A percentile compares a stretch with the other conserved stretches of the same genome.
These are phyloP conservation scores for Torulaspora indica DNA, from an alignment of 805 yeast genomes.

Conservation along the genomic window DNA sequence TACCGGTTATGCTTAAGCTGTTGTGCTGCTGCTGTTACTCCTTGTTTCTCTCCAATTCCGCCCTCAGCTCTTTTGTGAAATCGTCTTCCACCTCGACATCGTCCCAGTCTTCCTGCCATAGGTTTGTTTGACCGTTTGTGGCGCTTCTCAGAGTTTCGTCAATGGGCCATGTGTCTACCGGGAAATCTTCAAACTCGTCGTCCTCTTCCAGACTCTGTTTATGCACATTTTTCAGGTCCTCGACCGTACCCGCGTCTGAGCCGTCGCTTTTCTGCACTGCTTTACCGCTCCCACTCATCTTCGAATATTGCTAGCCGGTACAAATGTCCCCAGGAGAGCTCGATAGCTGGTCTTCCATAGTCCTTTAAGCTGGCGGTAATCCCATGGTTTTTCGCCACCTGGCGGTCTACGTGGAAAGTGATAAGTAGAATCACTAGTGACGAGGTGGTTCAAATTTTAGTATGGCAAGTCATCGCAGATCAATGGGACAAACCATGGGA, in stretches of 20 bases:
- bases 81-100: constrained; percentile 91
- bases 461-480: constrained; percentile 1
- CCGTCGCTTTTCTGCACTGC: constrained; percentile 3
- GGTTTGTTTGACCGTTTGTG: constrained; percentile 46
- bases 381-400: constrained; percentile 1
- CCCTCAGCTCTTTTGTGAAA: constrained; percentile 69
- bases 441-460: background rate
- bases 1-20: background rate
- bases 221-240: constrained; percentile 2
- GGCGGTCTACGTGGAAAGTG: background rate
- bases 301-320: background rate
- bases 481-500: background rate
- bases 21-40: constrained; percentile 12
- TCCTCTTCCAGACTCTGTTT: constrained; percentile 75
- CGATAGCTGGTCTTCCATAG: background rate
- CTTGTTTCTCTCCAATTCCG: constrained; percentile 35
- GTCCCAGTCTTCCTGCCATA: constrained; percentile 98
- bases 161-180: constrained; percentile 81
- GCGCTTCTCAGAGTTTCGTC: constrained; percentile 47
- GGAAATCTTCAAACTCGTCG: constrained; percentile 96
- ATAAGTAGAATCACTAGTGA: background rate
- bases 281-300: constrained; percentile 4
- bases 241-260: background rate
- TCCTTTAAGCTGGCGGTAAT: background rate
- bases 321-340: background rate